These are phyloP conservation scores for Aureobasidium sp. DNA, from an alignment of 2,329 filamentous ascomycete genomes.

Conservation along the genomic window DNA sequence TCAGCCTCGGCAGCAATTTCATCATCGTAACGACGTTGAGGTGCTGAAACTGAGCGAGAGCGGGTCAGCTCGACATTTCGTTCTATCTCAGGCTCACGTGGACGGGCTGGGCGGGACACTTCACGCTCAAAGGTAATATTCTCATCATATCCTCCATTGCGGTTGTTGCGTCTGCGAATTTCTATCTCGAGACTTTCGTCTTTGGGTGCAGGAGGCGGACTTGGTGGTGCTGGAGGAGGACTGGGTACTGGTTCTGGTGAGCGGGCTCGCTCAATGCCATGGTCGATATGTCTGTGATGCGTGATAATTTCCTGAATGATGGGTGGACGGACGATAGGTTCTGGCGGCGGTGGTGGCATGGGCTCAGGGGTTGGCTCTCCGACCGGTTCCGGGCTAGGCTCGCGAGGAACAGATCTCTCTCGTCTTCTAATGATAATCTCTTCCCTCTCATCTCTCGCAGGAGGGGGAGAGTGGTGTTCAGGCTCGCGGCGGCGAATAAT, in stretches of 20 bases:
- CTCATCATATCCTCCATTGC: conserved; percentile 54
- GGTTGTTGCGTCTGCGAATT: conserved; percentile 47
- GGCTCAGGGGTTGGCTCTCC: conserved; percentile 45
- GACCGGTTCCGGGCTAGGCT: conserved; percentile 21
- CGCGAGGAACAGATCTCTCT: conserved; percentile 27
- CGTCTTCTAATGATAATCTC: conserved; percentile 42
- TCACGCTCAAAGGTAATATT: conserved; percentile 51
- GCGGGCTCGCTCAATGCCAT: conserved; percentile 52
- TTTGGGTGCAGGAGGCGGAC: conserved; percentile 41
- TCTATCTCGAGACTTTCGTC: conserved; percentile 51
- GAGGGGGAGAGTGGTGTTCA: conserved; percentile 25
- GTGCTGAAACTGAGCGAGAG: conserved; percentile 34
- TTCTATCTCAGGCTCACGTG: conserved; percentile 8
- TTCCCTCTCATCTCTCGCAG: conserved; percentile 27
- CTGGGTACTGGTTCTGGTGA: conserved; percentile 30
- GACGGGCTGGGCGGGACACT: conserved; percentile 1
- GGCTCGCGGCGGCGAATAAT: conserved; percentile 42
- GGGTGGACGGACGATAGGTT: conserved; percentile 65
- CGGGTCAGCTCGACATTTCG: conserved; percentile 24
- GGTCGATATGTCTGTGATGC: conserved; percentile 79
- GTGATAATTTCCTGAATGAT: conserved; percentile 87
- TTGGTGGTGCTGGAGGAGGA: conserved; percentile 37
- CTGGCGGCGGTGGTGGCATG: conserved; percentile 43
- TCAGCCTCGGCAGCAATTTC: conserved; percentile 50
- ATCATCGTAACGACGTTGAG: conserved; percentile 43